Conservation (phyloP, 1,284 basidiomycete genomes). For the Pascua sp. region DNA sequence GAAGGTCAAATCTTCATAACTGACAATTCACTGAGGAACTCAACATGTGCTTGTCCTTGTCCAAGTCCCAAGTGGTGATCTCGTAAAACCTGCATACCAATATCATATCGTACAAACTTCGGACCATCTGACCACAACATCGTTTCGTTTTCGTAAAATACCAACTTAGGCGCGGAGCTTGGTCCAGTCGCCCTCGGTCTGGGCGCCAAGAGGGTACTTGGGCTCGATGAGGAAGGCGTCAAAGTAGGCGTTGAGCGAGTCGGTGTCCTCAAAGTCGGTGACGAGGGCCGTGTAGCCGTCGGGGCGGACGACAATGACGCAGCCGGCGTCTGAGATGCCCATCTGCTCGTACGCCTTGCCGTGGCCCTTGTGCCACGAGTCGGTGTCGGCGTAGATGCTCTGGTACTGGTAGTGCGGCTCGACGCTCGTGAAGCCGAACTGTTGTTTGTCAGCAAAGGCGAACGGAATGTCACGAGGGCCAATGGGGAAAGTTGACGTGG, state of each 20-base stretch:
- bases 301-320: conserved; percentile 32
- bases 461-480: not conserved
- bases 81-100: too few relatives aligned
- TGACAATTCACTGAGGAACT: too few relatives aligned
- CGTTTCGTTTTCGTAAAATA: too few relatives aligned
- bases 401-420: conserved; percentile 11
- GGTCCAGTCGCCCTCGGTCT: conserved; percentile 15
- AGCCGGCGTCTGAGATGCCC: conserved; percentile 33
- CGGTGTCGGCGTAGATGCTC: conserved; percentile 19
- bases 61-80: too few relatives aligned
- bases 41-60: too few relatives aligned
- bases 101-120: too few relatives aligned
- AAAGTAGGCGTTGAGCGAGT: conserved; percentile 15
- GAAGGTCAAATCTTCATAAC: too few relatives aligned
- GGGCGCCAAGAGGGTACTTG: conserved; percentile 8
- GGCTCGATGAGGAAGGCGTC: conserved; percentile 8
- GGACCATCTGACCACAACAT: too few relatives aligned
- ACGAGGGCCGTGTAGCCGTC: conserved; percentile 32
- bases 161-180: too few relatives aligned
- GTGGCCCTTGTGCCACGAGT: conserved; percentile 18
- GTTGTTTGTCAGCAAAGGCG: too few relatives aligned
- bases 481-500: too few relatives aligned
- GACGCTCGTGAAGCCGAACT: not conserved
- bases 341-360: conserved; percentile 21
- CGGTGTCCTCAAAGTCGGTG: conserved; percentile 21